phyloP scores from a whole-genome alignment of 805 yeast genomes.

The Millerozyma miso region DNA sequence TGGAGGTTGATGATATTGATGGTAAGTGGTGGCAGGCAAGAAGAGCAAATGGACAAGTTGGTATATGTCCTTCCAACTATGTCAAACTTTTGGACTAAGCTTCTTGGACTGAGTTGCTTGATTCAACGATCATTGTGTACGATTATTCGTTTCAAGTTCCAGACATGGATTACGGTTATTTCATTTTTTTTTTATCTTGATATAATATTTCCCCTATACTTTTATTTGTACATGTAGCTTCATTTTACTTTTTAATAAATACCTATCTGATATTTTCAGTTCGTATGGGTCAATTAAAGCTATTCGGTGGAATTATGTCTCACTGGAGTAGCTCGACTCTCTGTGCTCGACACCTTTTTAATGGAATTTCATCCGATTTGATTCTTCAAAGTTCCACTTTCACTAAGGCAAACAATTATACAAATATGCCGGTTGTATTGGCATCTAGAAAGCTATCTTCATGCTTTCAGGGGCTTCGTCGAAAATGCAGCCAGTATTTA shows the following conservation, averaged over 20 bases:
- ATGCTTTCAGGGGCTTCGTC: background rate
- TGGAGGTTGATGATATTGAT: constrained; percentile 86
- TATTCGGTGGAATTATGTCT: no score
- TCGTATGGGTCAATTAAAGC: no score
- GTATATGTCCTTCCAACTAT: constrained; percentile 94
- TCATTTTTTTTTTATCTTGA: background rate
- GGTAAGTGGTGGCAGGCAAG: constrained; percentile 99
- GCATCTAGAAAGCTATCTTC: background rate
- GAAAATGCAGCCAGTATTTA: no score
- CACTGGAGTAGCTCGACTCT: no score
- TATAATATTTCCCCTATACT: background rate
- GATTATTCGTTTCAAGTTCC: background rate
- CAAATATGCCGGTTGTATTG: background rate
- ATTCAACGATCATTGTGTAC: background rate
- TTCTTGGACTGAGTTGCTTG: no score
- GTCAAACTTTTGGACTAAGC: constrained; percentile 64
- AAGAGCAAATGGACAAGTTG: constrained; percentile 84
- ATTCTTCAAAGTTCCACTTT: no score
- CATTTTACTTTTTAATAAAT: no score
- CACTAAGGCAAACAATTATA: no score
- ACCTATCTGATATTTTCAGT: background rate
- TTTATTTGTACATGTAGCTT: background rate
- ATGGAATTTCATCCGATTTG: no score
- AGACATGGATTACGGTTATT: background rate
- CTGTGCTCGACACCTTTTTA: no score